phyloP scores from a whole-genome alignment of 768 basidiomycete species.

The Pisolithus marmoratus region DNA sequence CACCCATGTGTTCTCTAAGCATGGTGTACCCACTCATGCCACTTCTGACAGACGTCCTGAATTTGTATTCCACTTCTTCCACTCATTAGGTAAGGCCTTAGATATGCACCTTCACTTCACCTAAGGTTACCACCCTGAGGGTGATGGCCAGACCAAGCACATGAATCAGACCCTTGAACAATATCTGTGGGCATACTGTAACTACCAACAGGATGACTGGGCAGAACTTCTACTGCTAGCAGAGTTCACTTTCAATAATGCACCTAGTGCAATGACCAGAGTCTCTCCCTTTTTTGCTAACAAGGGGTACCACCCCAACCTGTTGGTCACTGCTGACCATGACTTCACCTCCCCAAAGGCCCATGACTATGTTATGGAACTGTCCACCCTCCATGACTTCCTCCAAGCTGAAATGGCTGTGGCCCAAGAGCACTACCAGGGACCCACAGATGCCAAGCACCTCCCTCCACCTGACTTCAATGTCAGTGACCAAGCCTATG shows the following conservation, averaged over 20 bases:
- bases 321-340: too few relatives aligned
- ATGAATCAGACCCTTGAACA: too few relatives aligned
- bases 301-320: slow-evolving; percentile 25
- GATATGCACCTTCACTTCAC: slow-evolving; percentile 20
- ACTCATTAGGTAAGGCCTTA: slow-evolving; percentile 20
- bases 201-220: slow-evolving; percentile 1
- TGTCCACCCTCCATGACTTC: not conserved
- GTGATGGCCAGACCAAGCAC: slow-evolving; percentile 17
- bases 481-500: too few relatives aligned
- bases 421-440: too few relatives aligned
- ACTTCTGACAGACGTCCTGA: slow-evolving; percentile 9
- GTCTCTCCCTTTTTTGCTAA: slow-evolving; percentile 28
- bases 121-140: slow-evolving; percentile 17
- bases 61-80: slow-evolving; percentile 31
- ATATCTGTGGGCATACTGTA: not conserved
- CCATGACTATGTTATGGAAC: too few relatives aligned
- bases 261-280: slow-evolving; percentile 18
- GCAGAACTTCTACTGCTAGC: slow-evolving; percentile 23
- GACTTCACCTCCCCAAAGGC: too few relatives aligned
- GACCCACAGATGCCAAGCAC: too few relatives aligned
- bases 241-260: slow-evolving; percentile 30
- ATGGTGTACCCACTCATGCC: too few relatives aligned
- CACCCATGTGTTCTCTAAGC: too few relatives aligned
- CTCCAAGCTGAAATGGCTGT: not conserved
- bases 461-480: too few relatives aligned